Evolutionary conservation across 768 basidiomycete genomes (phyloP).

Genomic region (Pulveroboletus frians): DNA sequence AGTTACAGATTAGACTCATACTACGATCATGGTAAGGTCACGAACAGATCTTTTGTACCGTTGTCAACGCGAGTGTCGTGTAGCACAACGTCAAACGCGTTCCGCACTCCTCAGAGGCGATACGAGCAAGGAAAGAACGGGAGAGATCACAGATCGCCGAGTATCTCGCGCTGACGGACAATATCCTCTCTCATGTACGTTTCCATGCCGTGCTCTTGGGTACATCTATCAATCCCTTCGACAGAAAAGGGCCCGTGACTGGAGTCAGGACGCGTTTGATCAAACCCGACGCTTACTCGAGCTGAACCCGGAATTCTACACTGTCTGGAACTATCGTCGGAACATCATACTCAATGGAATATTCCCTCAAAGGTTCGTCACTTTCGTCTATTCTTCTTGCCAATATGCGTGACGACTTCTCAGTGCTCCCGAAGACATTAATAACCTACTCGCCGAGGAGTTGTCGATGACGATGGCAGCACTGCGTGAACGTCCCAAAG

Average conservation of each 20-base stretch:
- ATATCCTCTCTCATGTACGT: slow-evolving; percentile 62
- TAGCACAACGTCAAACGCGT: slow-evolving; percentile 71
- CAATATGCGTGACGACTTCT: slow-evolving; percentile 14
- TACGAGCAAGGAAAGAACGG: slow-evolving; percentile 61
- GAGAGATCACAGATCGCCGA: slow-evolving; percentile 74
- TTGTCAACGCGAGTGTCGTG: slow-evolving; percentile 1
- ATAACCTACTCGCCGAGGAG: slow-evolving; percentile 64
- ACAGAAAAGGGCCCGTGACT: slow-evolving; percentile 69
- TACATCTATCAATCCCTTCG: neutral
- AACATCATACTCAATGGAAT: slow-evolving; percentile 68
- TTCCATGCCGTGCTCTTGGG: neutral
- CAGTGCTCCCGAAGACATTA: slow-evolving; percentile 59
- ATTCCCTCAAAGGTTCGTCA: slow-evolving; percentile 58
- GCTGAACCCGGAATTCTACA: slow-evolving; percentile 93
- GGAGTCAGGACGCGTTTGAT: slow-evolving; percentile 68
- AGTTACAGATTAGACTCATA: neutral
- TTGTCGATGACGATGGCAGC: slow-evolving; percentile 75
- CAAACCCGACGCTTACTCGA: slow-evolving; percentile 73
- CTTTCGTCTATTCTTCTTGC: neutral
- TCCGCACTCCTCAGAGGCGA: slow-evolving; percentile 50
- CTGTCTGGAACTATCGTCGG: slow-evolving; percentile 92
- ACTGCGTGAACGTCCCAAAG: slow-evolving; percentile 84
- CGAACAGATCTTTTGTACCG: neutral
- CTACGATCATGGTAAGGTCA: slow-evolving; percentile 23
- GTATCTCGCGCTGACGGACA: slow-evolving; percentile 61